Base-by-base conservation (phyloP, 192 early-diverging fungal genomes). In the Jimgerdemannia flammicorona region DNA sequence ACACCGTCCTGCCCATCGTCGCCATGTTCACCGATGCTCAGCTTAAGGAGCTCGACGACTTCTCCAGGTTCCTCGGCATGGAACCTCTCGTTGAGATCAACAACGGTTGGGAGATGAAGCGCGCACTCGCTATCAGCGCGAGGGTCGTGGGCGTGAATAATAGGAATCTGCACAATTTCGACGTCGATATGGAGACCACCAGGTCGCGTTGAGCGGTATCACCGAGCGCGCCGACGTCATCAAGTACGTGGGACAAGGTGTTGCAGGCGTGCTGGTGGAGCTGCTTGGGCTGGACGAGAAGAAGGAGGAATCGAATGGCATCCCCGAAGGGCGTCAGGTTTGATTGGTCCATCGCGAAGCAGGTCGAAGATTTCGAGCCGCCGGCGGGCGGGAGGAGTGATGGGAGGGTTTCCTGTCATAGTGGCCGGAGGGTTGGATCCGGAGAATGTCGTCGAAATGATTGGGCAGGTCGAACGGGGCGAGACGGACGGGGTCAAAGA, bases 71-170 rank as follows among this genome's bases (percentile, higher is more conserved):
- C 6, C 85, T 98, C 19, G 93, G 93, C 4, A 99, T 99, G 92
- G 98, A 99, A 81, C 97, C 98, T 18, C 85, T 99, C 74, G 97
- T 99, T 3, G 98, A 99, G 81, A 97, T 99, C 43, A 97, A 98
- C 76, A 94, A 91, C 75, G 85, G 78, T 20, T 89, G 88, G 43
- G 97, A 99, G 84, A 97, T 99, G 97, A 77, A 84, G 40, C 86
- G 89, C 65, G 98, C 98, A 0, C 76, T 97, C 40, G 87, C 86
- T 44, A 79, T 93, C 4, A 95, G 94, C 0, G 90, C 98, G 40
- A 89, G 88, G 77, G 90, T 99, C 29, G 93, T 99, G 78, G 98
- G 98, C 70, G 95, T 99, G 77, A 99, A 99, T 82, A 99, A 99
- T 85, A 89, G 98, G 64, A 96, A 99, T 76, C 82, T 99, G 80